Conservation (phyloP, 2,329 filamentous ascomycete genomes). For the Penicillium nordicum region DNA sequence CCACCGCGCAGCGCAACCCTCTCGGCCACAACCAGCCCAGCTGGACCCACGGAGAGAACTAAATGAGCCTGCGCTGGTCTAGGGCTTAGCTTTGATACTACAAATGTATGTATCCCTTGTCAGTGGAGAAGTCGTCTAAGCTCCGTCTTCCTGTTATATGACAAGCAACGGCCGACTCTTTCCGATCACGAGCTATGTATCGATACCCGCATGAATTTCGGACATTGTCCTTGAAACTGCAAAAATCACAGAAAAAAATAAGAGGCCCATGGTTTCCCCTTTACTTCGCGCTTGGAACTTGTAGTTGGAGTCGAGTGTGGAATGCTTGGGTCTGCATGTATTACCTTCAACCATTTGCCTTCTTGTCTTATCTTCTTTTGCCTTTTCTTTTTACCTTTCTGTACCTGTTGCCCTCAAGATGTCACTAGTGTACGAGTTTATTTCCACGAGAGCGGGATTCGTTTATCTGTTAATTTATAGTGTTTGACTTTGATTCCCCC, state of each 20-base stretch:
- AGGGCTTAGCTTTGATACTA: background rate
- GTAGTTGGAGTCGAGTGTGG: background rate
- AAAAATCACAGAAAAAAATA: background rate
- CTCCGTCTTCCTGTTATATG: slow-evolving; percentile 2
- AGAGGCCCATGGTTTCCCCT: background rate
- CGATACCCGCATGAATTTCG: slow-evolving; percentile 20
- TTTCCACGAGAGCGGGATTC: background rate
- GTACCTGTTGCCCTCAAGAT: background rate
- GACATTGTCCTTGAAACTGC: slow-evolving; percentile 4
- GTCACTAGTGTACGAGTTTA: background rate
- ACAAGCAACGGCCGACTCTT: slow-evolving; percentile 7
- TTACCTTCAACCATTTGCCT: background rate
- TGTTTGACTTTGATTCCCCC: background rate
- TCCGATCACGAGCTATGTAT: slow-evolving; percentile 24
- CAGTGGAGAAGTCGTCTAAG: background rate
- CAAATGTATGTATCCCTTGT: background rate
- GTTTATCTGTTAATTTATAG: background rate
- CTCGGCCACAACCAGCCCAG: slow-evolving; percentile 34
- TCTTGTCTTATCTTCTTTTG: slow-evolving; percentile 3
- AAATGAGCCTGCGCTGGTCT: background rate
- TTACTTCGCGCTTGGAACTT: background rate
- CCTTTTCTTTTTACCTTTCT: background rate
- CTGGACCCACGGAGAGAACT: slow-evolving; percentile 45
- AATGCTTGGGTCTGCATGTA: slow-evolving; percentile 4
- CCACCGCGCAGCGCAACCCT: slow-evolving; percentile 24